Evolutionary conservation across 352 stramenopile species (phyloP), one percentile per base, ranked within the genome.

Genomic region (Globisporangium yorkense): DNA sequence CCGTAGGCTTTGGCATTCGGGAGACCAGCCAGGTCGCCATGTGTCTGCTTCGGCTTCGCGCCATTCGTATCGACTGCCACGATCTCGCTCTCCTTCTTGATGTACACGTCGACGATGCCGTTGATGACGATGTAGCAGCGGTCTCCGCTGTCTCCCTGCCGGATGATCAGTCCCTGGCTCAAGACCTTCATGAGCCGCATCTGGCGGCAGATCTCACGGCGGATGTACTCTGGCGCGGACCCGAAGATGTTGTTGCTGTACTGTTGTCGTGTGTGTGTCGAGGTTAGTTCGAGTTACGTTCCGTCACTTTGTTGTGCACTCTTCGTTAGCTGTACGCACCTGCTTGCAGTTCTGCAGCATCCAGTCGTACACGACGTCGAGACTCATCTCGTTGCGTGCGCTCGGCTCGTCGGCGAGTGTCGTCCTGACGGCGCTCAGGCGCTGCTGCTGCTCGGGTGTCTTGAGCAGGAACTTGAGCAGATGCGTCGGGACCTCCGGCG

Each of bases 181-280:
- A 80, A 65, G 24, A 75, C 65, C 27, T 77, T 87, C 49, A 84
- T 77, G 33, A 89, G 75, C 54, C 74, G 66, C 81, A 91, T 91
- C 47, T 91, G 81, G 0, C 78, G 67, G 43, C 80, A 91, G 27
- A 91, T 91, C 57, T 91, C 80, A 13, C 80, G 81, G 18, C 81
- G 71, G 58, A 89, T 87, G 48, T 91, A 89, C 60, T 91, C 81
- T 4, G 78, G 81, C 37, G 78, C 76, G 4, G 81, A 71, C 8
- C 77, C 81, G 49, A 91, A 89, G 50, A 91, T 91, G 57, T 89
- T 88, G 73, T 88, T 89, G 67, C 78, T 88, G 63, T 88, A 85
- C 65, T 80, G 43, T 51, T 29, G 3, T 35, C 41, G 29, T 7
- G 20, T 16, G 20, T 16, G 54, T 7, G 10, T 21, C 27, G 41